phyloP scores from a whole-genome alignment of 768 basidiomycete species.

The Boletus vermiculosoides region DNA sequence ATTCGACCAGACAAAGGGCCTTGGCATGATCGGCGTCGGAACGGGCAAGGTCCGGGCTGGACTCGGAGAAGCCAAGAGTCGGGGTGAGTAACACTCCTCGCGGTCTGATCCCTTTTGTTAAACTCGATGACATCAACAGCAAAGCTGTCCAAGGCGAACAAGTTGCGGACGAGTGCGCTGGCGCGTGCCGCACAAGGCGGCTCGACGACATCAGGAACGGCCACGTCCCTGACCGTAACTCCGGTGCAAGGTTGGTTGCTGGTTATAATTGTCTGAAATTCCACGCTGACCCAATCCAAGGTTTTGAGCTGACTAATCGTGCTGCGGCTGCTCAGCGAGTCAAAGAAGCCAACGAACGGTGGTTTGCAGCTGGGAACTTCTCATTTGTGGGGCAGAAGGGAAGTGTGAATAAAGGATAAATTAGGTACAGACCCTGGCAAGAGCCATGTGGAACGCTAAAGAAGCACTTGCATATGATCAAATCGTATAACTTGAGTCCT shows the following conservation, averaged over 20 bases:
- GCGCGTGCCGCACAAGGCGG: conserved; percentile 65
- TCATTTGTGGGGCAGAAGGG: conserved; percentile 70
- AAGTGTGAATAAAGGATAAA: conserved; percentile 22
- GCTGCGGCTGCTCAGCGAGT: conserved; percentile 82
- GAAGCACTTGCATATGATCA: background rate
- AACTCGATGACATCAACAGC: conserved; percentile 46
- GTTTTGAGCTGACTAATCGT: conserved; percentile 93
- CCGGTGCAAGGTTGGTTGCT: conserved; percentile 79
- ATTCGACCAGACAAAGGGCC: conserved; percentile 95
- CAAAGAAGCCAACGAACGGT: conserved; percentile 94
- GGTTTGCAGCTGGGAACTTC: conserved; percentile 89
- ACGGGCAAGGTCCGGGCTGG: conserved; percentile 90
- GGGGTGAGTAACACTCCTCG: conserved; percentile 55
- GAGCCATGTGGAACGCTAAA: background rate
- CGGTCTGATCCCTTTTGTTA: background rate
- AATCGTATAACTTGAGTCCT: background rate
- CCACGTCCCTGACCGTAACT: conserved; percentile 90
- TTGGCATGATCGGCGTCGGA: conserved; percentile 92
- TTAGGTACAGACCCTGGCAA: background rate
- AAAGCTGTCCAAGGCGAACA: conserved; percentile 94
- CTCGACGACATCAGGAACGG: conserved; percentile 70
- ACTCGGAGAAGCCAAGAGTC: conserved; percentile 84
- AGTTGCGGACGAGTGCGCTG: conserved; percentile 82
- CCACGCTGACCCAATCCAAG: conserved; percentile 32
- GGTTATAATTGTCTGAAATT: background rate